phyloP scores from a whole-genome alignment of 352 stramenopile species.

The Phytophthora sp. region DNA sequence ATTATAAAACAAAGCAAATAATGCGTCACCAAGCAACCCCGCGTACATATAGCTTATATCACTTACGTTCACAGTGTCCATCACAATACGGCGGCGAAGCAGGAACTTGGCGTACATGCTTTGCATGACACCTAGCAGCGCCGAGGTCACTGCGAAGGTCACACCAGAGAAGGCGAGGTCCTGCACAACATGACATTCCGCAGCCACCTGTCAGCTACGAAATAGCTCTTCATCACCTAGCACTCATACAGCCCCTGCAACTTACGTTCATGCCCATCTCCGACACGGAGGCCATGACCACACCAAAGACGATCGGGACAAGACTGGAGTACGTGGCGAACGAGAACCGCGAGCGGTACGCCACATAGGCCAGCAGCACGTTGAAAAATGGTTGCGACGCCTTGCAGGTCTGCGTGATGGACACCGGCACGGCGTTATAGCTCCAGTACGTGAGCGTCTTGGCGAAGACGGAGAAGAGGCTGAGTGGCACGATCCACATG shows the following conservation, averaged over 20 bases:
- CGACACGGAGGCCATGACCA: constrained; percentile 84
- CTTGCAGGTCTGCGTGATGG: constrained; percentile 88
- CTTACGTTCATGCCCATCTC: constrained; percentile 88
- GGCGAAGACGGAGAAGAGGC: constrained; percentile 77
- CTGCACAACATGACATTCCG: constrained; percentile 30
- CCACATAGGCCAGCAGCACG: constrained; percentile 75
- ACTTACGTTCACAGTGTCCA: constrained; percentile 86
- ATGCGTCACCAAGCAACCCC: too few species aligned
- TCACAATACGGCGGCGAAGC: constrained; percentile 72
- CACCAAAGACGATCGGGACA: constrained; percentile 81
- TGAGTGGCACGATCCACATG: constrained; percentile 80
- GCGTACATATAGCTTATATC: too few species aligned
- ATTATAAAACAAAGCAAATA: background rate
- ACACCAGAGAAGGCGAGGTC: constrained; percentile 70
- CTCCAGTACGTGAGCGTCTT: constrained; percentile 91
- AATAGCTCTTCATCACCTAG: background rate
- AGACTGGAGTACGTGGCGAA: constrained; percentile 79
- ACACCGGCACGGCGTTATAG: constrained; percentile 84
- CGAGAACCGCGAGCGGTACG: constrained; percentile 80
- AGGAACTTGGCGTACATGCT: constrained; percentile 92
- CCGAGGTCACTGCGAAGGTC: constrained; percentile 76
- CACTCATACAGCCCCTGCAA: background rate
- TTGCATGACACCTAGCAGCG: constrained; percentile 83
- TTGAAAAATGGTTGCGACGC: constrained; percentile 90
- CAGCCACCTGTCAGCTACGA: background rate